Evolutionary conservation across 768 basidiomycete genomes (phyloP), one percentile per base, ranked within the genome.

Genomic region (Sarcomyxa edulis): DNA sequence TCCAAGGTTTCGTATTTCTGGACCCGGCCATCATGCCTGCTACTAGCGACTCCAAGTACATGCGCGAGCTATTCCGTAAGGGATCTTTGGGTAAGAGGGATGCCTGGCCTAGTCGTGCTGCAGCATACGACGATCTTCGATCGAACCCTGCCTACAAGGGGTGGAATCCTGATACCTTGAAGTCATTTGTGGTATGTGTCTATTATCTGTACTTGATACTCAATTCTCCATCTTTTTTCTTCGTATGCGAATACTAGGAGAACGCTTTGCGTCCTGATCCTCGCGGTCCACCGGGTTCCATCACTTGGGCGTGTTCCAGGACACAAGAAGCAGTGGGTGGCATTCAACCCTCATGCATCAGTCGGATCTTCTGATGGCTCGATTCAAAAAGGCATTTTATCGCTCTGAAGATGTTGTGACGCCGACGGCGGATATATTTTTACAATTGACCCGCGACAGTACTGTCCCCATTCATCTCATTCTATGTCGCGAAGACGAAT

Each of bases 401-500:
- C 38, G 36, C 5, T 37, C 45, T 18, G 39, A 47, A 4, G 49
- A 51, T 32, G 32, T 46, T n/a, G 42, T 46, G 1, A 32, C 39
- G 2, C 42, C 27, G 12, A 44, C 47, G 8, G 43, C 45, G 14
- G 37, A 46, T 30, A 44, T 46, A n/a, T 51, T 48, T 25, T 19
- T 44, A 27, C 36, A 38, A 18, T 28, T 51, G 7, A 37, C 40
- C 10, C 40, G 35, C 12, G 43, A 45, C 9, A 43, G 46, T 41
- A 10, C 10, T 6, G 23, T 48, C 3, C 48, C 50, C n/a, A 48
- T 49, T 9, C 50, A 51, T 27, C 7, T 24, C 14, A 49, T 47
- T 16, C 18, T 49, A 12, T 40, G 40, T n/a, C 29, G 43, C 35
- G 47, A 48, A 21, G 48, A 51, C 23, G 48, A 51, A 36, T 51